These are phyloP conservation scores for Populus euphratica DNA, from an alignment of 345 rosid genomes.

Conservation along the genomic window DNA sequence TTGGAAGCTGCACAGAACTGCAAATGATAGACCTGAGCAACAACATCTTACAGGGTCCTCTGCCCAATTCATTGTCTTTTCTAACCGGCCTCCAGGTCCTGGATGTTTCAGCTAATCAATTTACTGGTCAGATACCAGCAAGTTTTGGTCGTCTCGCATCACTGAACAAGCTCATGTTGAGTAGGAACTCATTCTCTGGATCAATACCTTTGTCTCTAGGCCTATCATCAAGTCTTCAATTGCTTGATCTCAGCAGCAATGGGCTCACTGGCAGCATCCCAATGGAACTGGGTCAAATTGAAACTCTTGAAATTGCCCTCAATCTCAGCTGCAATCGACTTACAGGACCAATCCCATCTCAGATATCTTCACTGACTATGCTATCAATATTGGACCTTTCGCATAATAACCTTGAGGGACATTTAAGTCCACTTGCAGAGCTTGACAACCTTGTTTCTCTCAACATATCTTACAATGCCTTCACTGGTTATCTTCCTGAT, in stretches of 20 bases:
- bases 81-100: constrained; percentile 70
- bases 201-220: constrained; percentile 67
- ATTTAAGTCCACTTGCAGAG: constrained; percentile 47
- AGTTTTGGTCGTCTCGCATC: constrained; percentile 71
- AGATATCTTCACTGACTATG: constrained; percentile 70
- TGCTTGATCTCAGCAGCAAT: constrained; percentile 87
- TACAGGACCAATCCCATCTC: constrained; percentile 67
- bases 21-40: constrained; percentile 85
- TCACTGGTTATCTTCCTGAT: constrained; percentile 87
- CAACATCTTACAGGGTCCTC: constrained; percentile 61
- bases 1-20: constrained; percentile 62
- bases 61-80: constrained; percentile 57
- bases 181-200: constrained; percentile 68
- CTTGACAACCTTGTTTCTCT: constrained; percentile 81
- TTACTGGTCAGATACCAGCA: constrained; percentile 60
- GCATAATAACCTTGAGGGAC: constrained; percentile 72
- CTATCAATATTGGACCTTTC: constrained; percentile 80
- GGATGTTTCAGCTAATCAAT: constrained; percentile 60
- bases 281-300: constrained; percentile 55
- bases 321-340: constrained; percentile 81
- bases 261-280: constrained; percentile 70
- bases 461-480: constrained; percentile 74
- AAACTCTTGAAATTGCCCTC: constrained; percentile 82
- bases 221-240: constrained; percentile 68
- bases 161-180: constrained; percentile 57